Conservation (phyloP, 2,329 filamentous ascomycete genomes). For the Aspergillus glaucus region DNA sequence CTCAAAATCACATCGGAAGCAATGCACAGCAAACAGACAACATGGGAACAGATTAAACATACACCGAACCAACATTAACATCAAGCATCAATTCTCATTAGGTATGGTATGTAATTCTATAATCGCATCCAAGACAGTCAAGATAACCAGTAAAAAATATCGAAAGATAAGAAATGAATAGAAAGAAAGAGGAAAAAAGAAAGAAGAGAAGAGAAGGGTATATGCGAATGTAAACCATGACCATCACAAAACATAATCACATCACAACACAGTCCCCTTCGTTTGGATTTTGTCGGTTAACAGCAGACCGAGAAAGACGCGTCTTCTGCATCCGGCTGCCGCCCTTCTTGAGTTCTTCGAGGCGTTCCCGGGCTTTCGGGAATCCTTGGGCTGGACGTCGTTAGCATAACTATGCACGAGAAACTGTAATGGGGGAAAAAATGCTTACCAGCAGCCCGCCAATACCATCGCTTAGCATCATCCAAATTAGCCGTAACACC, state of each 20-base stretch:
- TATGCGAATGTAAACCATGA: no score
- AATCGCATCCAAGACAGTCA: no score
- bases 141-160: no score
- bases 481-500: constrained; percentile 80
- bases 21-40: no score
- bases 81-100: constrained; percentile 12
- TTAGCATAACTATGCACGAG: constrained; percentile 5
- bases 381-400: constrained; percentile 74
- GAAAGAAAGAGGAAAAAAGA: constrained; percentile 5
- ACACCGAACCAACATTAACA: constrained; percentile 1
- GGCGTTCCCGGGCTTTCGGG: constrained; percentile 81
- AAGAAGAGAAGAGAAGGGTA: constrained; percentile 2
- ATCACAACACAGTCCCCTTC: constrained; percentile 70
- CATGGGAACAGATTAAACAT: background rate
- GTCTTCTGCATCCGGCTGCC: constrained; percentile 67
- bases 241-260: constrained; percentile 21
- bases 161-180: no score
- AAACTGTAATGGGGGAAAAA: background rate
- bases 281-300: constrained; percentile 75
- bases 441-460: constrained; percentile 81
- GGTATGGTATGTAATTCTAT: constrained; percentile 2
- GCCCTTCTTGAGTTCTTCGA: constrained; percentile 83
- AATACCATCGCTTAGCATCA: constrained; percentile 97
- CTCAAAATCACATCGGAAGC: no score
- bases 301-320: constrained; percentile 73